A percentile compares a stretch with the other conserved stretches of the same genome.
Conservation (phyloP, 2,329 filamentous ascomycete genomes). For the Penicillium sp. region DNA sequence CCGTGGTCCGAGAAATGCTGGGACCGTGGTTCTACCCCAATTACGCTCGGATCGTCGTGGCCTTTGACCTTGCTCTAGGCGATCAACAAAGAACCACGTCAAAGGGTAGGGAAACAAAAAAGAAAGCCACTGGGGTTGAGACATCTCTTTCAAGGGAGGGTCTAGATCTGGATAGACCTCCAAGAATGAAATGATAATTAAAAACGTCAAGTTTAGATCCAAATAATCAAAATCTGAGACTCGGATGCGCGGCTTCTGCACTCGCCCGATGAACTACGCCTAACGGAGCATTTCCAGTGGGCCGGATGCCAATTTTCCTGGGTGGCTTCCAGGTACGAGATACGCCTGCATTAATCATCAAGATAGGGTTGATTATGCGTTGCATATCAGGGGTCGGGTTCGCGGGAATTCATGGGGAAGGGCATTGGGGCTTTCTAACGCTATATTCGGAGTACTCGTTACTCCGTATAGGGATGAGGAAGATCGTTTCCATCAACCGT, state of each 20-base stretch:
- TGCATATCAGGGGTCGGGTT: not conserved
- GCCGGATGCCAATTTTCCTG: not conserved
- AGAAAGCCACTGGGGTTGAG: not conserved
- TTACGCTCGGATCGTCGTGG: conserved; percentile 4
- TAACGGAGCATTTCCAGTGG: not conserved
- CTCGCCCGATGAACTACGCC: not conserved
- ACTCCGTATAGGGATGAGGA: not conserved
- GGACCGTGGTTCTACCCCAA: conserved; percentile 5
- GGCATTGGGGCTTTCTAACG: not conserved
- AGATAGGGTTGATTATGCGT: not conserved
- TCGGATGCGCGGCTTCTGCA: conserved; percentile 1
- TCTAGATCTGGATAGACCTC: not conserved
- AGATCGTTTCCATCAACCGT: not conserved
- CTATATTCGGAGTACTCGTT: not conserved
- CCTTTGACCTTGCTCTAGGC: not conserved
- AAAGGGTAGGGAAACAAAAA: not conserved
- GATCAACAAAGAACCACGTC: not conserved
- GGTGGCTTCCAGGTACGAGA: not conserved
- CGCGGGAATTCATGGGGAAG: not conserved
- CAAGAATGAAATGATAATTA: not conserved
- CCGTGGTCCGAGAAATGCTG: not conserved
- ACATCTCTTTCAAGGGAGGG: not conserved
- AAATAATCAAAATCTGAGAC: not conserved
- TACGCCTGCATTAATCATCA: not conserved
- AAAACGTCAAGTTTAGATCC: not conserved